Evolutionary conservation across 2,329 filamentous ascomycete genomes (phyloP).

Genomic region (Talaromyces sp.): DNA sequence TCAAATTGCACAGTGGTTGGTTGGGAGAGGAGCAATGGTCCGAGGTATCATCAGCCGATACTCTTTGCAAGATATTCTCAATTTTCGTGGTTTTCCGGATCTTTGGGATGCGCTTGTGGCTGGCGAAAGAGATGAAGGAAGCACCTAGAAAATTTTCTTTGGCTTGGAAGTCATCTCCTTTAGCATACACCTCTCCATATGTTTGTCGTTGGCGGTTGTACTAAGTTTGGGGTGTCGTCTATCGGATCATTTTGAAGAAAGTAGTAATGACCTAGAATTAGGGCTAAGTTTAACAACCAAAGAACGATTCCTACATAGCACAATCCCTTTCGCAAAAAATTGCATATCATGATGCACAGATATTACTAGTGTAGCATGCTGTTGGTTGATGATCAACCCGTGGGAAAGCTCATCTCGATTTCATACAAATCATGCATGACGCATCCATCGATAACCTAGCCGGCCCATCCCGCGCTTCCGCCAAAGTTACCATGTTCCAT

Average conservation of each 20-base stretch:
- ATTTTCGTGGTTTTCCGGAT: background rate
- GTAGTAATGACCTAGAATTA: background rate
- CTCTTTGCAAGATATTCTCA: background rate
- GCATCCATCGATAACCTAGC: background rate
- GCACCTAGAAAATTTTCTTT: background rate
- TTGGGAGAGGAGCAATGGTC: background rate
- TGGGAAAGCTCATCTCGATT: background rate
- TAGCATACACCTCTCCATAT: background rate
- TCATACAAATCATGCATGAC: background rate
- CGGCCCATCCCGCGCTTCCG: background rate
- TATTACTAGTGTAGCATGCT: background rate
- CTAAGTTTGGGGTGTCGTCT: background rate
- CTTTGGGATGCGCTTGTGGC: background rate
- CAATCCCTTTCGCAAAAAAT: background rate
- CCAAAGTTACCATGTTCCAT: background rate
- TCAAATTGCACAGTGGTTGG: background rate
- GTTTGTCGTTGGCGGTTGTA: background rate
- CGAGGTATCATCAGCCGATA: background rate
- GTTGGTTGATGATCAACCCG: background rate
- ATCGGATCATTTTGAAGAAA: background rate
- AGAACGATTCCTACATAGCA: background rate
- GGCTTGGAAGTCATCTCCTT: background rate
- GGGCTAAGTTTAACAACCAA: background rate
- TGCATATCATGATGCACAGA: background rate
- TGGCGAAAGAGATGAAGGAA: background rate